Conservation (phyloP, 2,329 filamentous ascomycete species). For the Trichoderma brevicompactum region DNA sequence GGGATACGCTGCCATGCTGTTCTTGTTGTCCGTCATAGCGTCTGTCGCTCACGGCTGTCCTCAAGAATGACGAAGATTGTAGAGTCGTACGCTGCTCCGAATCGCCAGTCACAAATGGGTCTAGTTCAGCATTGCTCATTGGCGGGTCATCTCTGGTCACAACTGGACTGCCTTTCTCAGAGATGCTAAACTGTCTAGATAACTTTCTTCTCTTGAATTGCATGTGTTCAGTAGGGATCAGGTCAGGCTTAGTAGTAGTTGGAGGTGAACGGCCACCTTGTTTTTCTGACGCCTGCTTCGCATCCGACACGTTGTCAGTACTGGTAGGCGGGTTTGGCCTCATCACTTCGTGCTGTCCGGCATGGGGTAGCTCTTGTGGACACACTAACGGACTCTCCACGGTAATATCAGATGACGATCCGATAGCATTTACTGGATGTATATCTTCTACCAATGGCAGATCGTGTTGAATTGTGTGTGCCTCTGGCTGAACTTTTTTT, state of each 20-base stretch:
- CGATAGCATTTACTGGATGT: too few relatives aligned
- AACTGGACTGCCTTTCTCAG: slow-evolving; percentile 37
- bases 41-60: neutral
- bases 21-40: neutral
- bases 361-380: neutral
- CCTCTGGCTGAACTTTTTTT: slow-evolving; percentile 28
- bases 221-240: neutral
- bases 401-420: neutral
- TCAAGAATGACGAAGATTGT: neutral
- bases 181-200: slow-evolving; percentile 34
- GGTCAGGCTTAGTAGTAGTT: neutral
- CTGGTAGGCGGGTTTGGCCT: neutral
- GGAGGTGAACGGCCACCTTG: too few relatives aligned
- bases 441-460: neutral
- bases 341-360: neutral
- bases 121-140: neutral
- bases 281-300: neutral
- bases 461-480: neutral
- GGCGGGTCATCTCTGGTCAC: neutral
- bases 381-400: neutral
- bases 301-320: neutral
- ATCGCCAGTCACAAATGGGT: neutral
- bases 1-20: neutral
- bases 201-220: neutral
- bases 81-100: fast-evolving